Evolutionary conservation across 148 eudicot genomes (phyloP), one percentile per base, ranked within the genome.

Genomic region (Bassia scoparia): DNA sequence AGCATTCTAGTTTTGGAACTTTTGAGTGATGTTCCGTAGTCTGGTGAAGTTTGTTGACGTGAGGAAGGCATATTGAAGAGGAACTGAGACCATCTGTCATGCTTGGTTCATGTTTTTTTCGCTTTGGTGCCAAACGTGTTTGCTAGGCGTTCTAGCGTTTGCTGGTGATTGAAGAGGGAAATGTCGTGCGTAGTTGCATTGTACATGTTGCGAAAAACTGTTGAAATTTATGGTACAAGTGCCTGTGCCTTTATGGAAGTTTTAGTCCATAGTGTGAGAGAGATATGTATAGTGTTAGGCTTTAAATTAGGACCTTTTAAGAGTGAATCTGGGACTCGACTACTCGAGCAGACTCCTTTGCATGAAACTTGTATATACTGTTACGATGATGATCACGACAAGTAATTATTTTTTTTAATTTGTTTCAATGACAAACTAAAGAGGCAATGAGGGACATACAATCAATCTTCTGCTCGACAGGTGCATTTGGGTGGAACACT

Each of bases 401-500:
- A n/a, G n/a, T n/a, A n/a, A n/a, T n/a, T n/a, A n/a, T n/a, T n/a
- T n/a, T n/a, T n/a, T n/a, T n/a, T n/a, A n/a, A n/a, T n/a, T n/a
- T n/a, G n/a, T n/a, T 67, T 24, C 13, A n/a, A 35, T 3, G 14
- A 38, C 26, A 8, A 13, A 26, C 30, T 10, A 54, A 26, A 49
- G 49, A 52, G 43, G 66, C 55, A 61, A 26, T 41, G 49, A 52
- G 43, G 66, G 49, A 61, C 88, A 80, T 83, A 93, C 96, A 93
- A 26, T 82, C 77, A n/a, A 84, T 81, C 79, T 93, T 93, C 72
- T 81, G 84, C 34, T 76, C 76, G 14, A 80, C 81, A 3, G 96
- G 83, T 70, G 96, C 90, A 80, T 87, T 83, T 41, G 98, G 98
- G 78, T 93, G 98, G 80, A 90, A 93, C 14, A 89, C 83, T 31